Conservation (phyloP, 1,139 yeast genomes). For the Suhomyces bribrorum region DNA sequence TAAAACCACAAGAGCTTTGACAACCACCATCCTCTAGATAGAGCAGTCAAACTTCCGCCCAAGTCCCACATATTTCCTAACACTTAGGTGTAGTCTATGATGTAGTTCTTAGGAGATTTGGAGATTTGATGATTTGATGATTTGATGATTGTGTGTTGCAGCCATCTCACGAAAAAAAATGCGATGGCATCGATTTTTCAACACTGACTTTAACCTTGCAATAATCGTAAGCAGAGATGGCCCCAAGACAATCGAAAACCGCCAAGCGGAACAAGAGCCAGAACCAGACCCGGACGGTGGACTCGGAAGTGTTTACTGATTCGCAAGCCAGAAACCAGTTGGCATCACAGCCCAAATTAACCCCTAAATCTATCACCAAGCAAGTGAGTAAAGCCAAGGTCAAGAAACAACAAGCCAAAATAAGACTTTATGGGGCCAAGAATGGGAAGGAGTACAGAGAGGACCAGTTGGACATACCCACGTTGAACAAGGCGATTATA, state of each 20-base stretch:
- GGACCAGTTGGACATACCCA: constrained; percentile 75
- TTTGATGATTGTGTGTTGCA: too few relatives aligned
- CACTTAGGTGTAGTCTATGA: too few relatives aligned
- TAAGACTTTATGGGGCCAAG: constrained; percentile 69
- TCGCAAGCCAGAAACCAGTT: constrained; percentile 65
- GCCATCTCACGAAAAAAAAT: constrained; percentile 10
- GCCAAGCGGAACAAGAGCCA: constrained; percentile 56
- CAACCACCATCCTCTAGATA: too few relatives aligned
- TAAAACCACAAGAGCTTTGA: too few relatives aligned
- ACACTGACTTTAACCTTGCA: constrained; percentile 1
- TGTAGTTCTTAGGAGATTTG: too few relatives aligned
- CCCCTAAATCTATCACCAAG: constrained; percentile 58
- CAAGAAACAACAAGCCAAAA: constrained; percentile 65
- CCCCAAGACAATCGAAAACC: constrained; percentile 59
- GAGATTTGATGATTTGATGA: too few relatives aligned
- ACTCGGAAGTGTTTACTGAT: constrained; percentile 67
- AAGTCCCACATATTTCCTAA: too few relatives aligned
- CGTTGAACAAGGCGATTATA: constrained; percentile 74
- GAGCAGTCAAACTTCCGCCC: too few relatives aligned
- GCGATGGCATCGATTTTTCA: constrained; percentile 16
- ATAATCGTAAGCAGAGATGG: constrained; percentile 32
- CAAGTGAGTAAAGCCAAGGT: constrained; percentile 54
- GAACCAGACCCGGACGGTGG: constrained; percentile 57
- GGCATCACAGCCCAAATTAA: constrained; percentile 60
- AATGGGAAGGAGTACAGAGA: constrained; percentile 70